A percentile compares a stretch with the other conserved stretches of the same genome.
These are phyloP conservation scores for Naganishia kalamii DNA, from an alignment of 768 basidiomycete species.

Conservation along the genomic window DNA sequence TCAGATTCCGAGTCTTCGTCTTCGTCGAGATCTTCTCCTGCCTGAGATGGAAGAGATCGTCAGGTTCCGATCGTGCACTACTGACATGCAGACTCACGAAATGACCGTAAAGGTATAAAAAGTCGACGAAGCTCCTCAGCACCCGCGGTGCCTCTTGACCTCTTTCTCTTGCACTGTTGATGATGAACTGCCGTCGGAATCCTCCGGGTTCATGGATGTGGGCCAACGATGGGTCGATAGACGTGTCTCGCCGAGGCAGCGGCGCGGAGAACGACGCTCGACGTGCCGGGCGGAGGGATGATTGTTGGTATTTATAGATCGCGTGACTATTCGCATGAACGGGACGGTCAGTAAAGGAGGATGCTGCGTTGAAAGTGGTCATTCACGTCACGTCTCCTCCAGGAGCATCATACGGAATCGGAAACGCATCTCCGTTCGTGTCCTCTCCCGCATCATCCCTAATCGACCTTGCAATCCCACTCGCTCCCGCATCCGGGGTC, in stretches of 20 bases:
- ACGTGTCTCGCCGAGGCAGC: constrained; percentile 20
- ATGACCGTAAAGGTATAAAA: constrained; percentile 89
- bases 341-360: no score
- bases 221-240: constrained; percentile 67
- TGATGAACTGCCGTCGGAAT: constrained; percentile 81
- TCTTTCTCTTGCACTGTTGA: constrained; percentile 64
- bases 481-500: constrained; percentile 27
- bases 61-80: background rate
- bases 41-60: constrained; percentile 50
- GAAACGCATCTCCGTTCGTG: constrained; percentile 61
- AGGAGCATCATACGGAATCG: constrained; percentile 77
- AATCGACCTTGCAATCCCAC: constrained; percentile 3
- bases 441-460: constrained; percentile 47
- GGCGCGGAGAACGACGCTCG: constrained; percentile 56
- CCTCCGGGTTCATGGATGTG: constrained; percentile 94
- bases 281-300: constrained; percentile 57
- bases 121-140: constrained; percentile 83
- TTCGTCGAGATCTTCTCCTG: constrained; percentile 81
- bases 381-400: constrained; percentile 90
- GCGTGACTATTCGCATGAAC: constrained; percentile 55
- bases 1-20: constrained; percentile 61
- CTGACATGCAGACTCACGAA: constrained; percentile 59
- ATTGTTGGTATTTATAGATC: constrained; percentile 91
- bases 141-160: constrained; percentile 57
- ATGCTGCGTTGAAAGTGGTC: background rate